Base-by-base conservation (phyloP, 305 asterid species). In the Andrographis paniculata region DNA sequence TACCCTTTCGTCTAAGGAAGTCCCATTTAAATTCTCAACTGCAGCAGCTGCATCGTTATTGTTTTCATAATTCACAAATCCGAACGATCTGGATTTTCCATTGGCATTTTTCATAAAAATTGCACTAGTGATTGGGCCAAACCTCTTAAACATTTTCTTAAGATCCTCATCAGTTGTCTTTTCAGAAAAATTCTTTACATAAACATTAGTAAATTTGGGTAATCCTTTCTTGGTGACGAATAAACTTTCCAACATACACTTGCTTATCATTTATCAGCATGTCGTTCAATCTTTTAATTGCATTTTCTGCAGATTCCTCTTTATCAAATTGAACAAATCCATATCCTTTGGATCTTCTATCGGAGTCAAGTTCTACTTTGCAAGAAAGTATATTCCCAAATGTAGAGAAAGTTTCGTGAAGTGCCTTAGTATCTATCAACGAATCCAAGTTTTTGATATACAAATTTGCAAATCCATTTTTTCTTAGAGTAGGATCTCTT, bases 381-480 rank as follows among this genome's bases (percentile, higher is more conserved):
- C 95, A 84, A 27, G 95, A 84, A 27, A 84, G 87, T 44, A 84
- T 78, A 7, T 52, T 64, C 38, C 95, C 95, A 35, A 84, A 81
- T 53, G 67, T 63, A 10, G 82, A 70, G 44, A 84, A 84, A 0
- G 78, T 81, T 14, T 78, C 95, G 19, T 65, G 57, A 15, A 84
- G 49, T 0, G 77, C 78, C 70, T 84, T 84, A 41, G 80, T 67
- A 57, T 84, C 95, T 0, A 84, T 68, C 1, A 84, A 50, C 4
- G 50, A 31, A 60, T 78, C 89, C 76, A 84, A 55, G 50, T 84
- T 85, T 72, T 85, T 84, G 9, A 84, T 81, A 64, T 74, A 81
- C 23, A 84, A 49, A 48, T 81, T 84, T 9, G 82, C 95, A 30
- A 58, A 66, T n/a, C 93, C 93, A 45, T 80, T 84, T 51, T 81